These are phyloP conservation scores for Penicillium freii DNA, from an alignment of 2,329 filamentous ascomycete genomes.

Conservation along the genomic window DNA sequence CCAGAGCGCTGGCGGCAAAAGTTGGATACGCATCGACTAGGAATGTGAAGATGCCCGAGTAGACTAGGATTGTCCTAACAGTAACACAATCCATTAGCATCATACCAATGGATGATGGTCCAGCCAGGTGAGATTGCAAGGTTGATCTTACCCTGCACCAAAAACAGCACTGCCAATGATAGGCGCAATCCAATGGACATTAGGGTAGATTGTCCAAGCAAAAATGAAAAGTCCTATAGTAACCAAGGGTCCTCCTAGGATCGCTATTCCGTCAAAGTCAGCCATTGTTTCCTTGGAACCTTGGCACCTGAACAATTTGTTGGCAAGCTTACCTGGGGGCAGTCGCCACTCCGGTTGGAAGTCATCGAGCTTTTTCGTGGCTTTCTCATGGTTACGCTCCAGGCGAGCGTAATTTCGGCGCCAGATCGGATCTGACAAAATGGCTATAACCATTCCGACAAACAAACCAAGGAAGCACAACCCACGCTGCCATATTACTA, in stretches of 20 bases:
- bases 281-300: background rate
- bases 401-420: constrained; percentile 45
- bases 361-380: constrained; percentile 38
- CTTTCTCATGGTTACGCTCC: constrained; percentile 38
- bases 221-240: constrained; percentile 84
- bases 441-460: constrained; percentile 48
- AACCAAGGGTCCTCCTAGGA: constrained; percentile 72
- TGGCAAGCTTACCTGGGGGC: constrained; percentile 56
- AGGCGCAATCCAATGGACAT: constrained; percentile 72
- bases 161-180: constrained; percentile 72
- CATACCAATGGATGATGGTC: constrained; percentile 11
- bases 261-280: constrained; percentile 42
- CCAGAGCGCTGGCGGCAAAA: constrained; percentile 62
- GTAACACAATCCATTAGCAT: constrained; percentile 25
- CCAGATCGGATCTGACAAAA: constrained; percentile 49
- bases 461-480: constrained; percentile 66
- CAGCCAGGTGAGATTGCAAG: constrained; percentile 25
- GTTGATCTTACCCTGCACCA: constrained; percentile 60
- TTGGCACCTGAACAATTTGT: background rate
- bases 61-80: constrained; percentile 69
- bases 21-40: constrained; percentile 62
- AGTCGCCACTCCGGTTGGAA: constrained; percentile 86
- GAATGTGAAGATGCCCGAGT: constrained; percentile 84
- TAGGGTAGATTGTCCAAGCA: constrained; percentile 74
- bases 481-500: constrained; percentile 77